These are phyloP conservation scores for Fusarium neocosmosporiellum DNA, from an alignment of 2,329 filamentous ascomycete genomes.

Conservation along the genomic window DNA sequence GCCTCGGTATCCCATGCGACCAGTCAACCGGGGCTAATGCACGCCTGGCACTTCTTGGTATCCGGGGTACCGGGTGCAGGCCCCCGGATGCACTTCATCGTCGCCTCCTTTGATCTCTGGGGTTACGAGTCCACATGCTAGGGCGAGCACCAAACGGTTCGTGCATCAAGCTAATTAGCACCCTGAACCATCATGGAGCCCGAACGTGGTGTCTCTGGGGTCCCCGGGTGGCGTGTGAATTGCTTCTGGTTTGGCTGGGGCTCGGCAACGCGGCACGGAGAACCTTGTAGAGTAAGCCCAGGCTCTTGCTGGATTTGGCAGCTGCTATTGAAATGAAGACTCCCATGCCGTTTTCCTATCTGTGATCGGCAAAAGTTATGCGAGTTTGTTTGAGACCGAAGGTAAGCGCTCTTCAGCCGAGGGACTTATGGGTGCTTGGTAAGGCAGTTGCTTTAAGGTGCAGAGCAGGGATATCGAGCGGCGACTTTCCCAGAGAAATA, in stretches of 20 bases:
- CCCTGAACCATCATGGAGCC: neutral
- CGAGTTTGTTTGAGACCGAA: neutral
- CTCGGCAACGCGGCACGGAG: neutral
- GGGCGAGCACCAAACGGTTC: neutral
- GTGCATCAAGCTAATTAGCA: constrained; percentile 17
- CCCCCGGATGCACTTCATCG: neutral
- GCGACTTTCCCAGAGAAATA: neutral
- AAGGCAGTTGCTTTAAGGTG: neutral
- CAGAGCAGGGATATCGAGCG: neutral
- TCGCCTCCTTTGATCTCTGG: neutral
- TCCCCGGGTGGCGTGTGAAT: neutral
- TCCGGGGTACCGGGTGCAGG: constrained; percentile 19
- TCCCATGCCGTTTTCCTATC: neutral
- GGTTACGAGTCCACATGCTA: neutral
- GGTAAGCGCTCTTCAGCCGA: neutral
- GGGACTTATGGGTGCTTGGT: neutral
- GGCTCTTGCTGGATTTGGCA: neutral
- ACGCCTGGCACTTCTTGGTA: neutral
- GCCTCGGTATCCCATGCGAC: constrained; percentile 14
- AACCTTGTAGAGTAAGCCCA: neutral
- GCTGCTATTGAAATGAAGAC: neutral
- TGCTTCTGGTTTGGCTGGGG: neutral
- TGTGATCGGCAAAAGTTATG: neutral
- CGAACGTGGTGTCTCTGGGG: neutral
- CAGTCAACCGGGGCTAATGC: neutral